phyloP scores from a whole-genome alignment of 73 alveolate genomes.

The Stentor roeselii region DNA sequence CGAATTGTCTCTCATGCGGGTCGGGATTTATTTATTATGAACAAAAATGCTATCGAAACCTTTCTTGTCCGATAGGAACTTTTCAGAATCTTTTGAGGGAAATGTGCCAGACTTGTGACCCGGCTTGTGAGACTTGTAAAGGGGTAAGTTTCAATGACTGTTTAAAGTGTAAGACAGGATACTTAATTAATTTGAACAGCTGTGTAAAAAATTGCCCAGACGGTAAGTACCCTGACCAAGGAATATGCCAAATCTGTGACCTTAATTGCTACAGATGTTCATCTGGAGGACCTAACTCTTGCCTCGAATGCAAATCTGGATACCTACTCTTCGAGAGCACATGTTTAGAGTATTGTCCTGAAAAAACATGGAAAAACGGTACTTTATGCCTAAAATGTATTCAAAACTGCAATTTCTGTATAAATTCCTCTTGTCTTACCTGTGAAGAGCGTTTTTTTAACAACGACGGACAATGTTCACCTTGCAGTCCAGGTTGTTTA shows the following conservation, averaged over 20 bases:
- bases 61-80: not conserved
- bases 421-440: not conserved
- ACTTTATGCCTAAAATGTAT: not conserved
- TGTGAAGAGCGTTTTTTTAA: not conserved
- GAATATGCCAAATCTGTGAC: not conserved
- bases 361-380: not conserved
- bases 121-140: not conserved
- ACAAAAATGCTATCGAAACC: not conserved
- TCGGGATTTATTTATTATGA: not conserved
- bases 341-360: not conserved
- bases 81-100: not conserved
- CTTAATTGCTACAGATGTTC: not conserved
- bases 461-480: not conserved
- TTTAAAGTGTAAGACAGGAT: not conserved
- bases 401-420: not conserved
- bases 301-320: not conserved
- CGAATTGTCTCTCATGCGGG: not conserved
- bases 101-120: not conserved
- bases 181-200: no score
- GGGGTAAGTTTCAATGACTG: not conserved
- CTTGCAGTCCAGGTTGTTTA: not conserved
- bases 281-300: no score
- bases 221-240: not conserved
- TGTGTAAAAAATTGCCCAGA: not conserved
- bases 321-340: not conserved